Evolutionary conservation across 2,329 filamentous ascomycete genomes (phyloP).

Genomic region (Pleoardoris graminearum): DNA sequence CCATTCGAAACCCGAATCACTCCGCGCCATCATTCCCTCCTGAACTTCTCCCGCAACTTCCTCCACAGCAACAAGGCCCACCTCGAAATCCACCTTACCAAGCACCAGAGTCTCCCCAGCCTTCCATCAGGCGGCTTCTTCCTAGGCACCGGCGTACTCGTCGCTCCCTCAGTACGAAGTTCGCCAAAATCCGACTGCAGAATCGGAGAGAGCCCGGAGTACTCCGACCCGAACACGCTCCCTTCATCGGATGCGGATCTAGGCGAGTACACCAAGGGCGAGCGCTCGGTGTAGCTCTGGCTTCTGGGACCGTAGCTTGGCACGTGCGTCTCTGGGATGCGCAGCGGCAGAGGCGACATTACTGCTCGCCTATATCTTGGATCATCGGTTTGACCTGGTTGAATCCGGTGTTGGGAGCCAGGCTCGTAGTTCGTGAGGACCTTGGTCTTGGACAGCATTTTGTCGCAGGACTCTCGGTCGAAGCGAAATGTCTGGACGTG

Average conservation of each 20-base stretch:
- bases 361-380: background rate
- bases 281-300: background rate
- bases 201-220: slow-evolving; percentile 13
- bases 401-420: slow-evolving; percentile 22
- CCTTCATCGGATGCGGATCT: slow-evolving; percentile 7
- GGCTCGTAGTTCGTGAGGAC: slow-evolving; percentile 34
- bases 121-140: slow-evolving; percentile 11
- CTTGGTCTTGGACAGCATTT: slow-evolving; percentile 32
- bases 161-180: background rate
- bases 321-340: background rate
- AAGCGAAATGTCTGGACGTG: slow-evolving; percentile 21
- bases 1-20: background rate
- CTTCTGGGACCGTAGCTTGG: background rate
- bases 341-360: background rate
- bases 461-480: slow-evolving; percentile 30
- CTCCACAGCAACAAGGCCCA: background rate
- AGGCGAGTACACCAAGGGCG: slow-evolving; percentile 7
- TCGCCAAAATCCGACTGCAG: slow-evolving; percentile 20
- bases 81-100: background rate
- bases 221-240: slow-evolving; percentile 8
- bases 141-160: background rate
- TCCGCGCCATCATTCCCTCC: background rate
- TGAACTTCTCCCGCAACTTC: background rate
- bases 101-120: background rate
- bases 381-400: background rate